These are phyloP conservation scores for Taiozyma sp. DNA, from an alignment of 1,139 yeast genomes.

Conservation along the genomic window DNA sequence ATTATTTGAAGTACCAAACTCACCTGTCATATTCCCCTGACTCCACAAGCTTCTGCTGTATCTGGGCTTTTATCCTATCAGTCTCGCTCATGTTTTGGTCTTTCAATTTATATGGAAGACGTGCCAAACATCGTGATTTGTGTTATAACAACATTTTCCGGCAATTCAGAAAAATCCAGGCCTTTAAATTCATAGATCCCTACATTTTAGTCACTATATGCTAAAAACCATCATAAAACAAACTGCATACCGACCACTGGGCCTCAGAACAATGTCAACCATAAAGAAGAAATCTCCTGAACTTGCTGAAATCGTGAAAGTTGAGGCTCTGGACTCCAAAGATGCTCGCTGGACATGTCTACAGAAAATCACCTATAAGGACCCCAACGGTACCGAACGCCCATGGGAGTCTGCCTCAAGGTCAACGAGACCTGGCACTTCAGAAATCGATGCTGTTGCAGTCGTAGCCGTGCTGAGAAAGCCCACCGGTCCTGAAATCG, in stretches of 20 bases:
- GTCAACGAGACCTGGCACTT: slow-evolving; percentile 63
- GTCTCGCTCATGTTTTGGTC: slow-evolving; percentile 7
- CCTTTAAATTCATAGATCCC: not conserved
- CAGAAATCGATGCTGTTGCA: slow-evolving; percentile 83
- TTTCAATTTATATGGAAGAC: not conserved
- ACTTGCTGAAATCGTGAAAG: slow-evolving; percentile 31
- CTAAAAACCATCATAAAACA: not conserved
- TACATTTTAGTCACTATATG: not conserved
- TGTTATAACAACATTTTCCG: not conserved
- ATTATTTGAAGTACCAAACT: not conserved
- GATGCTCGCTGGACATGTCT: slow-evolving; percentile 58
- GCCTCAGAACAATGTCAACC: slow-evolving; percentile 15
- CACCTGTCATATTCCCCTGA: slow-evolving; percentile 62
- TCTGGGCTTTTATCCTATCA: slow-evolving; percentile 51
- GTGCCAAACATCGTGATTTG: not conserved
- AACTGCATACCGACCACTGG: not conserved
- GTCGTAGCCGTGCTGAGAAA: slow-evolving; percentile 65
- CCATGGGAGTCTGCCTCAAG: slow-evolving; percentile 93
- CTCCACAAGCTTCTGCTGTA: slow-evolving; percentile 64
- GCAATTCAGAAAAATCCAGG: not conserved
- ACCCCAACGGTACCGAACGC: slow-evolving; percentile 53
- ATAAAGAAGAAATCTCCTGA: slow-evolving; percentile 28
- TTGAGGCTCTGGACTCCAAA: slow-evolving; percentile 28
- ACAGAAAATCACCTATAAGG: slow-evolving; percentile 58
- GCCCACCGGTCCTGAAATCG: slow-evolving; percentile 47